A percentile compares a stretch with the other conserved stretches of the same genome.
These are phyloP conservation scores for Lachnellula suecica DNA, from an alignment of 2,329 filamentous ascomycete genomes.

Conservation along the genomic window DNA sequence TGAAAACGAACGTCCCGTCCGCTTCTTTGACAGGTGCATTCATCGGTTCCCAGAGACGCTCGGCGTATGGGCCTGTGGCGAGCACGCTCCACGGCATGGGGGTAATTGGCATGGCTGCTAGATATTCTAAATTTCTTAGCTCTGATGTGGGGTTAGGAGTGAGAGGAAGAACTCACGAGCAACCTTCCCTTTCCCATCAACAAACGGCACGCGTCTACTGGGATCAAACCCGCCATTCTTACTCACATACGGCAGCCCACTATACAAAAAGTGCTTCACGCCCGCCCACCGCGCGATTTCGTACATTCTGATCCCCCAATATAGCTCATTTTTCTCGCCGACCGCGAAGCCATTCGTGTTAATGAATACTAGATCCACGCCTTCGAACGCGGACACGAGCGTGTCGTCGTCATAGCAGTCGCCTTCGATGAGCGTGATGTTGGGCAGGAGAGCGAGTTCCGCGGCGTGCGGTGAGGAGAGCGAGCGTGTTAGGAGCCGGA, in stretches of 20 bases:
- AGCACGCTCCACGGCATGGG: constrained; percentile 24
- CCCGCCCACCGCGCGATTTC: constrained; percentile 20
- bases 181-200: constrained; percentile 24
- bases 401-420: constrained; percentile 11
- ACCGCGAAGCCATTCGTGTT: constrained; percentile 28
- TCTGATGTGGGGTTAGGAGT: not conserved
- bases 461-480: constrained; percentile 12
- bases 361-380: constrained; percentile 20
- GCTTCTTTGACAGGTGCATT: constrained; percentile 9
- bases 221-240: constrained; percentile 13
- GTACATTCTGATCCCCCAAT: constrained; percentile 24
- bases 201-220: constrained; percentile 17
- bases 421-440: constrained; percentile 18
- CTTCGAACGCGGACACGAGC: constrained; percentile 17
- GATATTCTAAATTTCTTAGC: constrained; percentile 4
- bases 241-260: constrained; percentile 14
- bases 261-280: constrained; percentile 25
- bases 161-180: not conserved
- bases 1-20: constrained; percentile 15
- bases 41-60: constrained; percentile 16
- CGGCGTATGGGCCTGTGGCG: constrained; percentile 25
- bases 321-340: constrained; percentile 27
- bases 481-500: constrained; percentile 15
- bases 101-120: constrained; percentile 8
- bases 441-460: constrained; percentile 18